Conservation (phyloP, 306 rosid genomes). For the Bauhinia variegata region DNA sequence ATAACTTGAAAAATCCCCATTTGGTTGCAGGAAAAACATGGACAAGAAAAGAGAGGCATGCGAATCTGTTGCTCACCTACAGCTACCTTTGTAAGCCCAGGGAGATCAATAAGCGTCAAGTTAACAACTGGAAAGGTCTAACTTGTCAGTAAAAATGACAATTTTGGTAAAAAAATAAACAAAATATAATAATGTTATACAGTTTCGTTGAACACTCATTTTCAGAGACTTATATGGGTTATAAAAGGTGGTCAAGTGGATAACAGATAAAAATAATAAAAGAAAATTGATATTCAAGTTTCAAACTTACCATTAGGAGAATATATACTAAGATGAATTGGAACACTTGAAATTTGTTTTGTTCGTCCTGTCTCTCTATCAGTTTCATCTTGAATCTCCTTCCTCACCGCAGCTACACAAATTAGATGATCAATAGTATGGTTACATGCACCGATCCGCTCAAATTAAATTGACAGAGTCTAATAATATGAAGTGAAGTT, state of each 20-base stretch:
- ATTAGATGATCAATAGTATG: slow-evolving; percentile 7
- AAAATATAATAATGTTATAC: not conserved
- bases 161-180: slow-evolving; percentile 2
- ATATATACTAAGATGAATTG: slow-evolving; percentile 92
- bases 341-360: slow-evolving; percentile 81
- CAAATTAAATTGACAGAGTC: not conserved
- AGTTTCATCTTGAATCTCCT: slow-evolving; percentile 93
- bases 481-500: not conserved
- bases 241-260: not conserved
- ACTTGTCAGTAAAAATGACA: slow-evolving; percentile 19
- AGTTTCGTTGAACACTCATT: not conserved
- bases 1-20: slow-evolving; percentile 14
- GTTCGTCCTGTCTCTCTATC: slow-evolving; percentile 94
- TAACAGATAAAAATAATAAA: slow-evolving; percentile 4
- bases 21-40: slow-evolving; percentile 27
- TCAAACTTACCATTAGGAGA: slow-evolving; percentile 76
- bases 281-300: slow-evolving; percentile 5
- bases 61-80: slow-evolving; percentile 65
- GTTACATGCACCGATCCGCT: not conserved
- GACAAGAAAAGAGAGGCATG: slow-evolving; percentile 24
- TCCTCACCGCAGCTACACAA: slow-evolving; percentile 84
- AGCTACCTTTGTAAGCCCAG: slow-evolving; percentile 96
- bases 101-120: slow-evolving; percentile 94
- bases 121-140: slow-evolving; percentile 81
- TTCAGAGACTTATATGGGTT: not conserved